Evolutionary conservation across 768 basidiomycete species (phyloP).

Genomic region (Xerocomus potaroensis): DNA sequence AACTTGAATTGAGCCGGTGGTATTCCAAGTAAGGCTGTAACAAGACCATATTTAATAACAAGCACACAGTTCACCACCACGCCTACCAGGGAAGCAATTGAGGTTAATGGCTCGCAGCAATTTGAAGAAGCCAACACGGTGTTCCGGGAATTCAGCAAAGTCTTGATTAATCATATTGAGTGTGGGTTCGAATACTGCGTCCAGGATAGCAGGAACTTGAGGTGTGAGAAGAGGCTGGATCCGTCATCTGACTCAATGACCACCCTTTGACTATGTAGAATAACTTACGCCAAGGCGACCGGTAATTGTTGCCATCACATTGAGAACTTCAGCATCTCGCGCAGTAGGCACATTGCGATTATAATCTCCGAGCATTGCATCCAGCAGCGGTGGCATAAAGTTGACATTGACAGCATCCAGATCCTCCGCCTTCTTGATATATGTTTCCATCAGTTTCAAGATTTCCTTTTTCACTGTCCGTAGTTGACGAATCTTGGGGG

Average conservation of each 20-base stretch:
- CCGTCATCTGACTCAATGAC: constrained; percentile 7
- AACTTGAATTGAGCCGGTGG: constrained; percentile 95
- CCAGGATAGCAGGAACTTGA: constrained; percentile 91
- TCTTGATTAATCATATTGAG: constrained; percentile 99
- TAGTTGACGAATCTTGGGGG: constrained; percentile 90
- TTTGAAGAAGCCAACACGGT: constrained; percentile 96
- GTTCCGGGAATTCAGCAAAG: constrained; percentile 97
- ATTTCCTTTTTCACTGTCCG: constrained; percentile 99
- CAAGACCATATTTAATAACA: not conserved
- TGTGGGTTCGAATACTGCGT: constrained; percentile 96
- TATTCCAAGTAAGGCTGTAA: constrained; percentile 67
- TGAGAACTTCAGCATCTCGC: constrained; percentile 93
- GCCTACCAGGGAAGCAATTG: constrained; percentile 90
- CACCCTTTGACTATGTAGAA: not conserved
- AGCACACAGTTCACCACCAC: not conserved
- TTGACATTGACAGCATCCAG: constrained; percentile 87
- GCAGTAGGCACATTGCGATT: constrained; percentile 90
- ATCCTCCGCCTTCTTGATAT: constrained; percentile 96
- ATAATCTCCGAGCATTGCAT: constrained; percentile 98
- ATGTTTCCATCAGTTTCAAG: constrained; percentile 94
- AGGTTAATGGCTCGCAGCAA: constrained; percentile 88
- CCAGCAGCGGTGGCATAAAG: constrained; percentile 91
- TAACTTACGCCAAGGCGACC: constrained; percentile 76
- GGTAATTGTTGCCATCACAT: constrained; percentile 95
- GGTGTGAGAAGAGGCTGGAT: constrained; percentile 77